Evolutionary conservation across 345 rosid species (phyloP).

Genomic region (Eucalyptus leucophloia): DNA sequence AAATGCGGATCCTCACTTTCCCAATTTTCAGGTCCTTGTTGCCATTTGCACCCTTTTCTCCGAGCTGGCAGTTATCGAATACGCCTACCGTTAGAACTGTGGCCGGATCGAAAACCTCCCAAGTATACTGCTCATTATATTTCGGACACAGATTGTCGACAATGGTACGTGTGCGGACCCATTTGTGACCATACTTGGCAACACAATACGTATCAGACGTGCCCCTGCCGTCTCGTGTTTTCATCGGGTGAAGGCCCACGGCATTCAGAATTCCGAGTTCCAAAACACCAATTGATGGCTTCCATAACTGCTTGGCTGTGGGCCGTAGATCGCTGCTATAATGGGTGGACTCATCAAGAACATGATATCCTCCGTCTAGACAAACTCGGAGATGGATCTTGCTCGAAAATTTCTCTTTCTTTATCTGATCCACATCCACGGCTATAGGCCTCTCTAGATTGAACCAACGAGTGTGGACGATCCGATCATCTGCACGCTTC

Average conservation of each 20-base stretch:
- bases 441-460: slow-evolving; percentile 69
- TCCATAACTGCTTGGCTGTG: slow-evolving; percentile 90
- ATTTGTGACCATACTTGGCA: slow-evolving; percentile 94
- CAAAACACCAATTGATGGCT: slow-evolving; percentile 73
- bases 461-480: slow-evolving; percentile 77
- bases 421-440: slow-evolving; percentile 70
- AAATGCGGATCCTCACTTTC: slow-evolving; percentile 84
- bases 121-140: slow-evolving; percentile 92
- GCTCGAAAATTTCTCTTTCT: slow-evolving; percentile 85
- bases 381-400: slow-evolving; percentile 83
- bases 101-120: slow-evolving; percentile 96
- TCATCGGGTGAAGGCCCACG: slow-evolving; percentile 90
- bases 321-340: slow-evolving; percentile 97
- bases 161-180: slow-evolving; percentile 88
- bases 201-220: slow-evolving; percentile 94
- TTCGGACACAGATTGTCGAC: slow-evolving; percentile 76
- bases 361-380: slow-evolving; percentile 97
- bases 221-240: slow-evolving; percentile 71
- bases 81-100: slow-evolving; percentile 91
- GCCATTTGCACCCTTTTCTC: slow-evolving; percentile 38
- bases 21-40: slow-evolving; percentile 73
- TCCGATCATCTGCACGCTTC: slow-evolving; percentile 71
- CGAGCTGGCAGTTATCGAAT: slow-evolving; percentile 84
- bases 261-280: slow-evolving; percentile 88
- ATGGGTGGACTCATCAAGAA: slow-evolving; percentile 92